phyloP scores from a whole-genome alignment of 2,329 filamentous ascomycete genomes.

The Pleurostoma richardsiae region DNA sequence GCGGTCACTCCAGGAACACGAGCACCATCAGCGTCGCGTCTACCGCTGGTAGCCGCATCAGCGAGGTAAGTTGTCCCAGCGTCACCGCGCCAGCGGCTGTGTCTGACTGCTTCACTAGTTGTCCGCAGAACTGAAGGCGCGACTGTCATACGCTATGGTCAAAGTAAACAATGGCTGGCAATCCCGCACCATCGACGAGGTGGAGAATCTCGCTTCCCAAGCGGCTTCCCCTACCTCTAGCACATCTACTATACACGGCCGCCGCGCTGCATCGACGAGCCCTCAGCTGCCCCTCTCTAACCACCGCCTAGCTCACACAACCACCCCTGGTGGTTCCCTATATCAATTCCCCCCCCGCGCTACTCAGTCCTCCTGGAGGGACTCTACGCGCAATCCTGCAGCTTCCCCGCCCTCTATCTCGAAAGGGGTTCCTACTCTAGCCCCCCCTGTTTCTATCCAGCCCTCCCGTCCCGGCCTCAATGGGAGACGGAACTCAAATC shows the following conservation, averaged over 20 bases:
- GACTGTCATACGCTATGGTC: slow-evolving; percentile 87
- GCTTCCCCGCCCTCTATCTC: not conserved
- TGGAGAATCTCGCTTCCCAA: slow-evolving; percentile 69
- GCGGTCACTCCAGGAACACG: slow-evolving; percentile 64
- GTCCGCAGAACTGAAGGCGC: slow-evolving; percentile 73
- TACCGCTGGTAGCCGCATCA: slow-evolving; percentile 64
- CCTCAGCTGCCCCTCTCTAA: slow-evolving; percentile 37
- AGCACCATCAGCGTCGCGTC: slow-evolving; percentile 61
- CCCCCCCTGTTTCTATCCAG: slow-evolving; percentile 50
- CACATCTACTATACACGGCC: slow-evolving; percentile 48
- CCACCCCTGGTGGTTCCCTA: slow-evolving; percentile 11
- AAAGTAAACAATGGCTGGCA: slow-evolving; percentile 92
- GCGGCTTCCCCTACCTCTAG: slow-evolving; percentile 58
- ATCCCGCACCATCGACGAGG: slow-evolving; percentile 68
- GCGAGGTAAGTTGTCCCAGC: slow-evolving; percentile 58
- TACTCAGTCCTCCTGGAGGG: not conserved
- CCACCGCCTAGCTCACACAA: slow-evolving; percentile 14
- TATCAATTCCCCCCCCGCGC: slow-evolving; percentile 9
- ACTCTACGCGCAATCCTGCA: slow-evolving; percentile 29
- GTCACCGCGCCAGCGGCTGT: too few species aligned
- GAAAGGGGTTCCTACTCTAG: slow-evolving; percentile 27
- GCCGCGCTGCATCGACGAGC: slow-evolving; percentile 48
- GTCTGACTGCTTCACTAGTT: slow-evolving; percentile 42
- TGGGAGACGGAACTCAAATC: slow-evolving; percentile 45
- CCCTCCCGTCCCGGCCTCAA: slow-evolving; percentile 38